Percentiles rank a stretch among this genome's conserved stretches.
These are phyloP conservation scores for Talaromyces sp. DNA, from an alignment of 2,329 filamentous ascomycete species.

Conservation along the genomic window DNA sequence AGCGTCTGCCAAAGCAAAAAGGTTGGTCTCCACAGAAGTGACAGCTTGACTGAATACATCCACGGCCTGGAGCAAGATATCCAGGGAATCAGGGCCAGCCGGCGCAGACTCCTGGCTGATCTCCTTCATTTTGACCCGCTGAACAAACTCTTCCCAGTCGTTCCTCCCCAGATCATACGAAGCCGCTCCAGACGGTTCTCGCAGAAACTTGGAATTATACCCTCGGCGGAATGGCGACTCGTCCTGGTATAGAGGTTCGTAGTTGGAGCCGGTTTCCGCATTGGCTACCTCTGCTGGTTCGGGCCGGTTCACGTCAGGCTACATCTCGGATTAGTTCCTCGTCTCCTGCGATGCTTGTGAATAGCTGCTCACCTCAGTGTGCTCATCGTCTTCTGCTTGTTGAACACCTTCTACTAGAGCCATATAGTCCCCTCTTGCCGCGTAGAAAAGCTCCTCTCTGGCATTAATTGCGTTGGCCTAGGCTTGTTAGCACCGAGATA, in stretches of 20 bases:
- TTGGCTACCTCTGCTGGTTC: not conserved
- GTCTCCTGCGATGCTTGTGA: not conserved
- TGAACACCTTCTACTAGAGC: constrained; percentile 33
- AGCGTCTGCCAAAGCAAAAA: constrained; percentile 32
- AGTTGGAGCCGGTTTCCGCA: constrained; percentile 22
- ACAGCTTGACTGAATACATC: constrained; percentile 15
- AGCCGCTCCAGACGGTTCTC: constrained; percentile 28
- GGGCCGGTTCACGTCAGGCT: constrained; percentile 9
- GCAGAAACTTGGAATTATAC: constrained; percentile 31
- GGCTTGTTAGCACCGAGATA: not conserved
- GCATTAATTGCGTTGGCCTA: constrained; percentile 24
- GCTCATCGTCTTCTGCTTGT: constrained; percentile 37
- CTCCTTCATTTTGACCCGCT: constrained; percentile 35
- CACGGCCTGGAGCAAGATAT: constrained; percentile 26
- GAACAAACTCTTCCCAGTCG: constrained; percentile 38
- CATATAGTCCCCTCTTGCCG: constrained; percentile 37
- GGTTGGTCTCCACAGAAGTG: constrained; percentile 9
- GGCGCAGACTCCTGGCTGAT: constrained; percentile 22
- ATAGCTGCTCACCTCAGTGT: constrained; percentile 25
- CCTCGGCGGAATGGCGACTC: constrained; percentile 25
- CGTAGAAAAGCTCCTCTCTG: constrained; percentile 34
- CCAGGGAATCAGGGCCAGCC: constrained; percentile 19
- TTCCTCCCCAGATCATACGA: constrained; percentile 29
- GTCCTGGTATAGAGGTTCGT: constrained; percentile 21
- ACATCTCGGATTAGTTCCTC: not conserved